Base-by-base conservation (phyloP, 1,284 basidiomycete genomes). In the Gymnopus androsaceus region DNA sequence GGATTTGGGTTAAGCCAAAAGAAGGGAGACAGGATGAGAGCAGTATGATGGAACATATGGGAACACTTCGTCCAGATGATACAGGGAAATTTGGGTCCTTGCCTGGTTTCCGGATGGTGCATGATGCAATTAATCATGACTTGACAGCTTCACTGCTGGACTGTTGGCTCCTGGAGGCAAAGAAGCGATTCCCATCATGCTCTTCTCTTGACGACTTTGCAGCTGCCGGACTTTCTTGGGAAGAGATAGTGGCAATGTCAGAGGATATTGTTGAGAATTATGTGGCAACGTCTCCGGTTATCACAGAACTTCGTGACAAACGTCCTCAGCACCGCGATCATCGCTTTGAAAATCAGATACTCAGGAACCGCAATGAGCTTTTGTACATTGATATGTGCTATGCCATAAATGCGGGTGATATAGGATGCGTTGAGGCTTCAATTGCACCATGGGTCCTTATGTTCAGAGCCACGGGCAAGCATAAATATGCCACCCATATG, bases 401-500 rank as follows among this genome's bases (percentile, higher is more conserved):
- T 47, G 64, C 68, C 3, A 67, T 68, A 58, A 68, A 69, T 33
- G 15, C 34, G 15, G 69, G 72, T 2, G 70, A 72, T 57, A 67
- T 74, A 56, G 67, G 68, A 0, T 51, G 64, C 3, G 60, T 74
- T 2, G 66, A 72, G 47, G 48, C 57, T 9, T 55, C 55, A 15
- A 63, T 74, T 25, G 3, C 59, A 14, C 60, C 56, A 1, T 72
- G 69, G 69, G 61, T 66, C 1, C 63, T 48, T 11, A 56, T 72
- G 9, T 73, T 72, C 56, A 61, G 60, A 34, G 63, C 63, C 2
- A 59, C 54, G 14, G 66, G 66, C 11, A 74, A 73, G 55, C 67
- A 73, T 52, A 71, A 71, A 54, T 74, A 73, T 59, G 68, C 67
- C 1, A 52, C 55, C 3, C 56, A 67, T 15, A 61, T 70, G 56